Conservation (phyloP, 2,329 filamentous ascomycete species). For the Pseudogymnoascus sp. region DNA sequence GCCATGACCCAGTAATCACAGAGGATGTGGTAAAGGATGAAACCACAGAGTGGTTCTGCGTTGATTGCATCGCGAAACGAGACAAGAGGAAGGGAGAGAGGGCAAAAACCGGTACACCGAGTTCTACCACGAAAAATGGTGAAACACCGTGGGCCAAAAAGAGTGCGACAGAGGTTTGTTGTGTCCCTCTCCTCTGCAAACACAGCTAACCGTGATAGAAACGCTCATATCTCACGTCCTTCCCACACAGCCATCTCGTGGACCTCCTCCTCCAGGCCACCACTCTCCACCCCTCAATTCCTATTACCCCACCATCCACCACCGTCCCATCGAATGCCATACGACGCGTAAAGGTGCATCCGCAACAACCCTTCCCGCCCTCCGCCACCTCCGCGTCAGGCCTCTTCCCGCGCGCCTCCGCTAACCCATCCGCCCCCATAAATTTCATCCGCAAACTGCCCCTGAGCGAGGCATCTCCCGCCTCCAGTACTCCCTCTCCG, state of each 20-base stretch:
- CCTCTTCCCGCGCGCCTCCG: slow-evolving; percentile 29
- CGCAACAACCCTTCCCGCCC: slow-evolving; percentile 25
- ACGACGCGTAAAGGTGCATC: slow-evolving; percentile 19
- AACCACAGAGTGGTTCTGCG: slow-evolving; percentile 64
- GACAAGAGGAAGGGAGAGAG: slow-evolving; percentile 34
- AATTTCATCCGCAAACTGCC: slow-evolving; percentile 34
- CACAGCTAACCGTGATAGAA: slow-evolving; percentile 36
- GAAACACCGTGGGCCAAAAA: slow-evolving; percentile 17
- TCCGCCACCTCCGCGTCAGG: slow-evolving; percentile 27
- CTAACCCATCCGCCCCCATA: slow-evolving; percentile 30
- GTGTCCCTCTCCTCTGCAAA: background rate
- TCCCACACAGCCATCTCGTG: slow-evolving; percentile 54
- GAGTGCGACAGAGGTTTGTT: slow-evolving; percentile 33
- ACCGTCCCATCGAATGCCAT: slow-evolving; percentile 14
- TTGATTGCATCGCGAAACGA: slow-evolving; percentile 46
- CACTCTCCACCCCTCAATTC: slow-evolving; percentile 53
- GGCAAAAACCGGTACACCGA: slow-evolving; percentile 22
- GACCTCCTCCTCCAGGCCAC: slow-evolving; percentile 55
- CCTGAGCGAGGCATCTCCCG: slow-evolving; percentile 11
- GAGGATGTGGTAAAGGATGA: slow-evolving; percentile 59
- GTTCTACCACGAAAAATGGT: slow-evolving; percentile 15
- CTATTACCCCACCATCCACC: slow-evolving; percentile 45
- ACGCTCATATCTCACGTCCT: slow-evolving; percentile 52
- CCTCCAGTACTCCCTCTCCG: background rate
- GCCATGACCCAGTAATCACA: slow-evolving; percentile 68